Conservation (phyloP, 768 basidiomycete genomes). For the Rhodocollybia butyracea region DNA sequence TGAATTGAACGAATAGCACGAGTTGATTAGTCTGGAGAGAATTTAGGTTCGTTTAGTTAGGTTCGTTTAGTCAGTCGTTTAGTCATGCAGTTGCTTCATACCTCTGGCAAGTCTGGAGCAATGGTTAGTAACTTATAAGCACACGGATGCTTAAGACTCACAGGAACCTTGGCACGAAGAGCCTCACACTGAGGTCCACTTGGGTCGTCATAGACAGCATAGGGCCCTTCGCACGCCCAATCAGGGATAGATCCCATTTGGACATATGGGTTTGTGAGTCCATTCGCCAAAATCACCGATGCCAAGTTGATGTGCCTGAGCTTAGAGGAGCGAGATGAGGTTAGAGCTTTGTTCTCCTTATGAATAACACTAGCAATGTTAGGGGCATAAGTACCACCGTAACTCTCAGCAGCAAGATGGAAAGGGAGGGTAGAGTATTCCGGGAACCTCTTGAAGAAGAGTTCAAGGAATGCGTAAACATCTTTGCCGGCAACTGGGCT, state of each 20-base stretch:
- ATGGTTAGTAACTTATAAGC: too few species aligned
- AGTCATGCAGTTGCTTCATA: too few species aligned
- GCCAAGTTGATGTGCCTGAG: conserved; percentile 75
- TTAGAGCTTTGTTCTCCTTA: conserved; percentile 64
- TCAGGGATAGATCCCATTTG: conserved; percentile 84
- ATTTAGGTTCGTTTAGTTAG: too few species aligned
- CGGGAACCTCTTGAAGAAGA: conserved; percentile 76
- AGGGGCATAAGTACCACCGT: conserved; percentile 78
- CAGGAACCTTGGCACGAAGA: conserved; percentile 62
- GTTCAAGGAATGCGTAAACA: conserved; percentile 80
- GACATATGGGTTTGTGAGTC: conserved; percentile 75
- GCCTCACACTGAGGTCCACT: conserved; percentile 63
- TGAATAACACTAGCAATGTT: conserved; percentile 83
- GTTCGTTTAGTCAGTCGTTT: too few species aligned
- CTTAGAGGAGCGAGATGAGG: conserved; percentile 32
- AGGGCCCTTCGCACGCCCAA: conserved; percentile 79
- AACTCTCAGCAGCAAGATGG: conserved; percentile 81
- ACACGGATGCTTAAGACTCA: too few species aligned
- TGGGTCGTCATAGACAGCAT: conserved; percentile 73
- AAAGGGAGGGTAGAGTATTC: conserved; percentile 69
- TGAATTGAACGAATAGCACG: conserved; percentile 63
- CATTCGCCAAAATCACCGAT: conserved; percentile 86
- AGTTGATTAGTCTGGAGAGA: conserved; percentile 46
- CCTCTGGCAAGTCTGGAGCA: conserved; percentile 68
- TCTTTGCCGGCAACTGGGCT: conserved; percentile 88